Percentiles rank a stretch among this genome's conserved stretches.
These are phyloP conservation scores for Arachis monticola DNA, from an alignment of 331 rosid genomes.

Conservation along the genomic window DNA sequence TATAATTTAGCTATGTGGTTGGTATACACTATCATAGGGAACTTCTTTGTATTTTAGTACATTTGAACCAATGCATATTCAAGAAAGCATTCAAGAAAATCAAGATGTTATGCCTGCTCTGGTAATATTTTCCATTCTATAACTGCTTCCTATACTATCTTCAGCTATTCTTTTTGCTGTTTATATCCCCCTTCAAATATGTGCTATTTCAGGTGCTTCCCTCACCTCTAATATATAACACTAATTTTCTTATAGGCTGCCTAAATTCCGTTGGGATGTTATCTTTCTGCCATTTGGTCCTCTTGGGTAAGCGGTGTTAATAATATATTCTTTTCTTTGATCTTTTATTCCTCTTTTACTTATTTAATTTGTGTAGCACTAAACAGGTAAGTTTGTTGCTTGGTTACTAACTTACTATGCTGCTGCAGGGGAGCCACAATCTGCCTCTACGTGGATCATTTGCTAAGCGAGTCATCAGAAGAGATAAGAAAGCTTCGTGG, in stretches of 20 bases:
- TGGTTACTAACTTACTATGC: slow-evolving; percentile 4
- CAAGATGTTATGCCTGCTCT: not conserved
- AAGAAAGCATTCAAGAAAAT: not conserved
- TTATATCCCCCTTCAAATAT: slow-evolving; percentile 4
- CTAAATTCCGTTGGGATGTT: slow-evolving; percentile 84
- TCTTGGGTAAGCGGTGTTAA: slow-evolving; percentile 54
- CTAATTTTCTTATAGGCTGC: slow-evolving; percentile 55
- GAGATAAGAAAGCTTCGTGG: slow-evolving; percentile 81
- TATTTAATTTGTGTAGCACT: not conserved
- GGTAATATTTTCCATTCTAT: slow-evolving; percentile 22
- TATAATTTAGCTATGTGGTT: slow-evolving; percentile 1
- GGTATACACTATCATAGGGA: too few relatives aligned
- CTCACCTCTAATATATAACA: slow-evolving; percentile 15
- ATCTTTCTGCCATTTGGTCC: slow-evolving; percentile 94
- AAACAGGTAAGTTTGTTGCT: slow-evolving; percentile 13
- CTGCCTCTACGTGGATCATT: slow-evolving; percentile 79
- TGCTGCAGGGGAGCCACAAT: slow-evolving; percentile 73
- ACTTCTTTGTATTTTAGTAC: too few relatives aligned
- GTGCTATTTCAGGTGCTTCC: slow-evolving; percentile 26
- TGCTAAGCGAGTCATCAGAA: slow-evolving; percentile 72
- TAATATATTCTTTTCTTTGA: slow-evolving; percentile 1
- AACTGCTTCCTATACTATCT: not conserved
- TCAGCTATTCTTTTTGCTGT: slow-evolving; percentile 23
- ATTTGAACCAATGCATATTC: too few relatives aligned
- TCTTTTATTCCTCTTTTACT: not conserved